Base-by-base conservation (phyloP, 495 filamentous ascomycete species). In the Xylaria sp. region DNA sequence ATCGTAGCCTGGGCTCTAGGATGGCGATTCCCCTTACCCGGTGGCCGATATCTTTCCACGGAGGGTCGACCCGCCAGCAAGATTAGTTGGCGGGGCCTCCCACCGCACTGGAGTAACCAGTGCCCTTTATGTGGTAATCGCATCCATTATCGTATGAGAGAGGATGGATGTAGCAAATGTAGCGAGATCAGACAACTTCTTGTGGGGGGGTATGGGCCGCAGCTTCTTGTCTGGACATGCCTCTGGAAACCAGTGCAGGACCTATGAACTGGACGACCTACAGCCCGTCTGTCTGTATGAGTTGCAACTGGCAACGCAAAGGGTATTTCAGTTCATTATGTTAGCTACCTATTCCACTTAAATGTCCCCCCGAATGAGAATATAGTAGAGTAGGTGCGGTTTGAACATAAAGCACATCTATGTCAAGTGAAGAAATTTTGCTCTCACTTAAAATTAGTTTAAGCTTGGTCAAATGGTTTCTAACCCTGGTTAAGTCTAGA, bases 21-120 rank as follows among this genome's bases (percentile, higher is more conserved):
- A 41, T 68, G 50, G 65, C 50, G 19, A 44, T 68, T 68, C 1
- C 65, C 65, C 65, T 50, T 68, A 11, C n/a, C 50, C 17, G n/a
- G 35, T 55, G 26, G 53, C 41, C 33, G 65, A 24, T 19, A 68
- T 21, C 65, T 68, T 21, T 43, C 65, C 5, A 68, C 65, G 0
- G 50, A 35, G 0, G 33, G 48, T 21, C 65, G 35, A 21, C 48
- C 35, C 14, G 35, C 53, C 21, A n/a, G 9, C 35, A 57, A 67
- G 21, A 19, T 58, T 12, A 58, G 50, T 33, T 68, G 65, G 65
- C 50, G 50, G 19, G 50, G 50, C 7, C 29, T 57, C n/a, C 50
- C 14, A 11, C 41, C 43, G 12, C 65, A 57, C 40, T 43, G 48
- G 48, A 65, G 62, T 29, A 14, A 65, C 31, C 26, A 33, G 19